phyloP scores from a whole-genome alignment of 306 rosid species.

The Cucumis hystrix region DNA sequence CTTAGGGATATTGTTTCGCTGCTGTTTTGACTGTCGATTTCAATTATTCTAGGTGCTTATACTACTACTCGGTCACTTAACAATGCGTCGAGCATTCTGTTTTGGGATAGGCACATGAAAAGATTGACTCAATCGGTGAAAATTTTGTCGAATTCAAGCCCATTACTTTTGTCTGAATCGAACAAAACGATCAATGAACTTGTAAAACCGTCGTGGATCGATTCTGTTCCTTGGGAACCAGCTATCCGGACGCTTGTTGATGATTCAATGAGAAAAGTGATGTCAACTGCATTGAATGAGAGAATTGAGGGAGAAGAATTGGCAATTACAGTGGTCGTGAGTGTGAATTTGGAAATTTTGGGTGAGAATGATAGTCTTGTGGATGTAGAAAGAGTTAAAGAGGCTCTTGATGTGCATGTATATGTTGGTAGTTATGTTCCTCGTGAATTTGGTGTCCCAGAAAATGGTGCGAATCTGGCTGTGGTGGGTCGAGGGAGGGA shows the following conservation, averaged over 20 bases:
- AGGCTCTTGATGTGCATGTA: constrained; percentile 33
- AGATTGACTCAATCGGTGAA: constrained; percentile 55
- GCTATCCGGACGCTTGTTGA: constrained; percentile 33
- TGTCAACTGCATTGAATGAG: constrained; percentile 45
- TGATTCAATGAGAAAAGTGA: constrained; percentile 31
- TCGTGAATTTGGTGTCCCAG: constrained; percentile 28
- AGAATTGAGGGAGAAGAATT: constrained; percentile 39
- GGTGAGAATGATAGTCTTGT: constrained; percentile 16
- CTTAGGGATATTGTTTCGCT: neutral
- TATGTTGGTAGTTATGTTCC: constrained; percentile 44
- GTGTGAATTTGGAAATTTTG: constrained; percentile 42
- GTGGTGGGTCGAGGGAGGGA: constrained; percentile 62
- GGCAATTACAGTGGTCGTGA: constrained; percentile 50
- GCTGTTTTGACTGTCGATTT: neutral
- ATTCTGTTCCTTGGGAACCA: constrained; percentile 27
- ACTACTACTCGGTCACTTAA: constrained; percentile 77
- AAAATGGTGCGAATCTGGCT: constrained; percentile 57
- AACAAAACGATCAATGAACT: constrained; percentile 2
- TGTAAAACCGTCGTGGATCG: constrained; percentile 6
- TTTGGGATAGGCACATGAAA: constrained; percentile 73
- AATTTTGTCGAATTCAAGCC: constrained; percentile 33
- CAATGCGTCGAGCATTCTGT: constrained; percentile 52
- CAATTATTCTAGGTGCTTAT: constrained; percentile 55
- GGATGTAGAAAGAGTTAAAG: constrained; percentile 18
- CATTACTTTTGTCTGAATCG: constrained; percentile 39